These are phyloP conservation scores for Tricholoma flavovirens DNA, from an alignment of 768 basidiomycete species.

Conservation along the genomic window DNA sequence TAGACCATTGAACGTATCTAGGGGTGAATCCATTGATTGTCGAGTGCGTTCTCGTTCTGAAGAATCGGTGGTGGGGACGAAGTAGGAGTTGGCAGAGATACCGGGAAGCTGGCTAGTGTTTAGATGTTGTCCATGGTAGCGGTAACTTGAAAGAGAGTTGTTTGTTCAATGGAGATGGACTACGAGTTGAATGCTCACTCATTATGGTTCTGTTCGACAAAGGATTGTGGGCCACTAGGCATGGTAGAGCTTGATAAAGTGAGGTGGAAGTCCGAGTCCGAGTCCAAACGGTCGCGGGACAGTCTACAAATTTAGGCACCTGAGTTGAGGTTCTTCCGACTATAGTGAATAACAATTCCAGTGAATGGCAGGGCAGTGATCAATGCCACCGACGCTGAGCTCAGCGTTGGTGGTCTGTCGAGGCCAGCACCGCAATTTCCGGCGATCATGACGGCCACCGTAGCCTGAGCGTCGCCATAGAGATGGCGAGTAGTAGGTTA, in stretches of 20 bases:
- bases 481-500: too few species aligned
- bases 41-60: constrained; percentile 1
- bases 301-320: not conserved
- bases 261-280: not conserved
- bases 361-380: not conserved
- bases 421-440: too few species aligned
- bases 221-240: not conserved
- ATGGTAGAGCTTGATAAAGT: not conserved
- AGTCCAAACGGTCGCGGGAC: not conserved
- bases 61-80: not conserved
- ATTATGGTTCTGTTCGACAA: not conserved
- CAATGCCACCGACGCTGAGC: not conserved
- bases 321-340: not conserved
- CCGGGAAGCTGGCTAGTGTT: not conserved
- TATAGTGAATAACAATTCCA: not conserved
- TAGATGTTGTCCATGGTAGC: not conserved
- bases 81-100: not conserved
- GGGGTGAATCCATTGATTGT: constrained; percentile 1
- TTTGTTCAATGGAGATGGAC: not conserved
- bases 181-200: not conserved
- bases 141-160: not conserved
- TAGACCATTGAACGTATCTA: not conserved
- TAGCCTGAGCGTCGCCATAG: too few species aligned
- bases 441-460: too few species aligned
- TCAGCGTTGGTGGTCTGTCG: not conserved